phyloP scores from a whole-genome alignment of 495 filamentous ascomycete genomes.

The Neurospora pannonica region DNA sequence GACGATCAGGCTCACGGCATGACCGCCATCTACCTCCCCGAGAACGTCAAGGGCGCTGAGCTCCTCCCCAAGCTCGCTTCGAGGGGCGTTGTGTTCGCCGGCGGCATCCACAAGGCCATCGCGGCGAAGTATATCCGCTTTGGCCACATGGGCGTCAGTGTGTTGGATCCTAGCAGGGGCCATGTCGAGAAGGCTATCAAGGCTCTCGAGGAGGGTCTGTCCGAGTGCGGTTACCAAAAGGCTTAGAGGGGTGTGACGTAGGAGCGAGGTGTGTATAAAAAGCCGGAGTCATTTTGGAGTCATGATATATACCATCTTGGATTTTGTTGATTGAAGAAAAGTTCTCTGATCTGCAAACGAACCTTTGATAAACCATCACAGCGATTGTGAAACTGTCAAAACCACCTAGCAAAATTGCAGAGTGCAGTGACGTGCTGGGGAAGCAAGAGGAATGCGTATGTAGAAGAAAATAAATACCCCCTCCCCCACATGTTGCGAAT shows the following conservation, averaged over 20 bases:
- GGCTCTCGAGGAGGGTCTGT: conserved; percentile 62
- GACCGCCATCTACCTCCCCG: conserved; percentile 93
- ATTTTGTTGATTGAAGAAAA: background rate
- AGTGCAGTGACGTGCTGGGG: background rate
- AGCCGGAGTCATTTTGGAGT: background rate
- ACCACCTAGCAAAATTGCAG: background rate
- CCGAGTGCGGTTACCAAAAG: conserved; percentile 59
- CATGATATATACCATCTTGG: background rate
- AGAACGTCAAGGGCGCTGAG: conserved; percentile 67
- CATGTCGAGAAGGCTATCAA: conserved; percentile 78
- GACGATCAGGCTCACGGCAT: conserved; percentile 93
- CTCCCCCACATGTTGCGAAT: background rate
- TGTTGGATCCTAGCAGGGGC: conserved; percentile 51
- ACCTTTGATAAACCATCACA: background rate
- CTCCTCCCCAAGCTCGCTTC: conserved; percentile 78
- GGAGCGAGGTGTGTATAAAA: background rate
- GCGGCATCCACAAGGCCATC: conserved; percentile 80
- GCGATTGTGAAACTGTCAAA: background rate
- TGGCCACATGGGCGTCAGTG: conserved; percentile 95
- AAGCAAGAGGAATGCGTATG: background rate
- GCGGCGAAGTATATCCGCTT: conserved; percentile 49
- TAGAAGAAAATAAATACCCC: background rate
- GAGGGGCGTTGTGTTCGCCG: conserved; percentile 89
- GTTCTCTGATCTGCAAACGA: background rate
- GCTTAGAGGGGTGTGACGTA: conserved; percentile 18